Evolutionary conservation across 345 rosid genomes (phyloP).

Genomic region (Salix koriyanagi): DNA sequence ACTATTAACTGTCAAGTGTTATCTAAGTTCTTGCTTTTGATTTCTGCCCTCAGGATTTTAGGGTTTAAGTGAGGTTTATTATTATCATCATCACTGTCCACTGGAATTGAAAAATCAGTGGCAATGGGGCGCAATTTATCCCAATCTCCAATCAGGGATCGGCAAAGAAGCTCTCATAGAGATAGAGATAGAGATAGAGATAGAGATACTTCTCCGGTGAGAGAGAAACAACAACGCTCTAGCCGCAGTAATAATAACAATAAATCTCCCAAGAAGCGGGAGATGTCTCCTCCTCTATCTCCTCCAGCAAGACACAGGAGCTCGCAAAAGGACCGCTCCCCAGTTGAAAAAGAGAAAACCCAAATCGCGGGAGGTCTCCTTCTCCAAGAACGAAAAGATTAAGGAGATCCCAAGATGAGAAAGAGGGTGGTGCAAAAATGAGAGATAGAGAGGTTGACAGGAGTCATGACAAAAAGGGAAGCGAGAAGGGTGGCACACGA

Average conservation of each 20-base stretch:
- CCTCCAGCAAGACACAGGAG: conserved; percentile 11
- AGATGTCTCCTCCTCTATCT: conserved; percentile 11
- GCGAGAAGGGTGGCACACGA: conserved; percentile 16
- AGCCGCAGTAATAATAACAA: conserved; percentile 28
- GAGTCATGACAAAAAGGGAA: conserved; percentile 34
- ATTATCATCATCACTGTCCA: neutral
- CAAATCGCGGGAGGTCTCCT: conserved; percentile 49
- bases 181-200: neutral
- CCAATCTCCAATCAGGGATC: neutral
- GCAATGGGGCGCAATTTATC: too few species aligned
- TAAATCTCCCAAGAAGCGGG: conserved; percentile 31
- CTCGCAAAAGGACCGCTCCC: conserved; percentile 7
- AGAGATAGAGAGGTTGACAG: conserved; percentile 46
- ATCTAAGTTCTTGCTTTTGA: too few species aligned
- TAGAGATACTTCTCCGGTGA: neutral
- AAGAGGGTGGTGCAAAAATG: conserved; percentile 38
- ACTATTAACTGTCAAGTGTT: too few species aligned
- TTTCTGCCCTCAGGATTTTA: too few species aligned
- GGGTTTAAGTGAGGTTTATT: too few species aligned
- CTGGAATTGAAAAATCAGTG: neutral
- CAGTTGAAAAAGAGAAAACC: conserved; percentile 4
- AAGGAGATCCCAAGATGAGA: conserved; percentile 51
- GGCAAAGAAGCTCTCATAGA: neutral
- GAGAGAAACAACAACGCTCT: neutral
- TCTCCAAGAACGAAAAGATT: conserved; percentile 65